Percentiles rank a stretch among this genome's conserved stretches.
Evolutionary conservation across 192 early-diverging fungal genomes (phyloP).

Genomic region (Lunasporangiospora selenospora): DNA sequence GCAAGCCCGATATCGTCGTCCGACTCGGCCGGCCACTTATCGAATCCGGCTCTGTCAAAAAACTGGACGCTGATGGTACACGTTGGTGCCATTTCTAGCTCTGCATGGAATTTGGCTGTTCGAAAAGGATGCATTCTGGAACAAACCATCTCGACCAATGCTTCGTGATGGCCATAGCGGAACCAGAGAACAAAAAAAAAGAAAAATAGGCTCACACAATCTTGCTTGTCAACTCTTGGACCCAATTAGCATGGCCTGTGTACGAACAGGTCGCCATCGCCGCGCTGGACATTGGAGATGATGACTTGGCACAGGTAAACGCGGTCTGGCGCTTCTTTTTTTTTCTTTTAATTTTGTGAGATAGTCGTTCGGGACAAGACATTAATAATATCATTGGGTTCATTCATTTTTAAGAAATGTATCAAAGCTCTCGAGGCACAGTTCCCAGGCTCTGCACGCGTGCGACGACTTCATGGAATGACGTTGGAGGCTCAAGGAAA

Average conservation of each 20-base stretch:
- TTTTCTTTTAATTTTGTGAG: neutral
- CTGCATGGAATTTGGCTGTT: neutral
- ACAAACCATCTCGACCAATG: too few species aligned
- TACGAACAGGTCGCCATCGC: constrained; percentile 86
- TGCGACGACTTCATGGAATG: constrained; percentile 79
- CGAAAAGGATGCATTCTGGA: too few species aligned
- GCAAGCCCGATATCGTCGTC: constrained; percentile 55
- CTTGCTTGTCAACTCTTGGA: too few species aligned
- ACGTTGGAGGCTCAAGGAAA: constrained; percentile 79
- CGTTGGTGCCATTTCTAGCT: neutral
- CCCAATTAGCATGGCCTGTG: constrained; percentile 73
- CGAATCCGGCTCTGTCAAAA: constrained; percentile 29
- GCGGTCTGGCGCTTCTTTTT: neutral
- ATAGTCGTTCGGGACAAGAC: neutral
- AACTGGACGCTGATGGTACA: constrained; percentile 54
- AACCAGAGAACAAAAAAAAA: too few species aligned
- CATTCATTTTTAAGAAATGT: constrained; percentile 48
- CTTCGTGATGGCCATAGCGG: too few species aligned
- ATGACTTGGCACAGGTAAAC: constrained; percentile 63
- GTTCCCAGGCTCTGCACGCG: constrained; percentile 75
- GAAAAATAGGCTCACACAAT: too few species aligned
- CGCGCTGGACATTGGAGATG: constrained; percentile 79
- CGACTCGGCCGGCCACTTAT: constrained; percentile 45
- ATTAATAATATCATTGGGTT: neutral
- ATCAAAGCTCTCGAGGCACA: constrained; percentile 65